These are phyloP conservation scores for Lodderomyces metapsilosis DNA, from an alignment of 1,139 yeast genomes.

Conservation along the genomic window DNA sequence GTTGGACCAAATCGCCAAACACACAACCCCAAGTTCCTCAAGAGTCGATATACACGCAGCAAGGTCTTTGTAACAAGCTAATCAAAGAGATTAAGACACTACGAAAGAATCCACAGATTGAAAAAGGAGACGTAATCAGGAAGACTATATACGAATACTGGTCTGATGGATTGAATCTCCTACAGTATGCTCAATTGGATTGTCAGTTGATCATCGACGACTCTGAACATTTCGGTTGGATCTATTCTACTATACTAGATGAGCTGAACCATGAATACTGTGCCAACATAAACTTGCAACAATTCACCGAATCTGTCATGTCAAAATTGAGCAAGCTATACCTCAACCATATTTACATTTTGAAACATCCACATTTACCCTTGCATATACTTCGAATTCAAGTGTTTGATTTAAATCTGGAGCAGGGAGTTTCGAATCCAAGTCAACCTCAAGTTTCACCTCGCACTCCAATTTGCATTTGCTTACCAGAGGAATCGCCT, in stretches of 20 bases:
- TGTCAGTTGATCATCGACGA: conserved; percentile 61
- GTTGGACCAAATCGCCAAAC: conserved; percentile 37
- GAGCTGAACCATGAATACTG: conserved; percentile 19
- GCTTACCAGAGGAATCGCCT: conserved; percentile 67
- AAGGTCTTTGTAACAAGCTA: conserved; percentile 27
- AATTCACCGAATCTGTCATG: conserved; percentile 49
- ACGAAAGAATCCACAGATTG: conserved; percentile 16
- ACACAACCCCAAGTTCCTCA: conserved; percentile 34
- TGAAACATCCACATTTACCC: conserved; percentile 63
- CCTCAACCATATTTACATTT: conserved; percentile 62
- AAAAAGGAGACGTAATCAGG: conserved; percentile 51
- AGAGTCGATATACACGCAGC: conserved; percentile 18
- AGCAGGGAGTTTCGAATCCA: conserved; percentile 2
- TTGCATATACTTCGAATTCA: conserved; percentile 63
- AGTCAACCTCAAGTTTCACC: conserved; percentile 24
- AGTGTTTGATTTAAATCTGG: conserved; percentile 52
- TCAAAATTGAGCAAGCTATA: conserved; percentile 48
- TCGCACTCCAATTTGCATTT: conserved; percentile 60
- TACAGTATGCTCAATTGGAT: conserved; percentile 73
- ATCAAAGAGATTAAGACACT: conserved; percentile 18
- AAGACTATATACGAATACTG: conserved; percentile 55
- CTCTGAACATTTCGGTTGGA: conserved; percentile 56
- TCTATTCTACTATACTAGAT: conserved; percentile 53
- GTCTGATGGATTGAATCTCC: conserved; percentile 61
- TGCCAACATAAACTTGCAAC: conserved; percentile 36